Conservation (phyloP, 192 early-diverging fungal species). For the Podila horticola region DNA sequence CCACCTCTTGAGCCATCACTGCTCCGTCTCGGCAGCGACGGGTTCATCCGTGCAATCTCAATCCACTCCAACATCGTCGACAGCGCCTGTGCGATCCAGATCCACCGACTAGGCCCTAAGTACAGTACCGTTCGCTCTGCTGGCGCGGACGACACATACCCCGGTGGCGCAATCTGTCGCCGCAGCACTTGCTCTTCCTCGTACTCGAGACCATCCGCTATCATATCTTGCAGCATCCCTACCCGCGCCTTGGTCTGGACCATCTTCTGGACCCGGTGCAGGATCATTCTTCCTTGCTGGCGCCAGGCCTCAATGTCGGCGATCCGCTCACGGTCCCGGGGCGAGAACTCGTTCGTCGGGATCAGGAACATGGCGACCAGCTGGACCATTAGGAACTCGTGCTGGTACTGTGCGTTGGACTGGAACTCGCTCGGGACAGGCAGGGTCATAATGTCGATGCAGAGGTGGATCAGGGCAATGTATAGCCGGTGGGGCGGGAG, state of each 20-base stretch:
- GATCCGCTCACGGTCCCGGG: slow-evolving; percentile 13
- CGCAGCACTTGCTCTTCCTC: not conserved
- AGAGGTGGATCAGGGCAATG: slow-evolving; percentile 35
- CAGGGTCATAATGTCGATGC: slow-evolving; percentile 42
- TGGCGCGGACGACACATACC: slow-evolving; percentile 14
- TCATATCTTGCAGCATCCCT: not conserved
- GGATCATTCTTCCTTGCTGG: slow-evolving; percentile 23
- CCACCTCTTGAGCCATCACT: not conserved
- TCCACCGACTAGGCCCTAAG: slow-evolving; percentile 27
- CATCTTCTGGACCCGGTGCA: slow-evolving; percentile 24
- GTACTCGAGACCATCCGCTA: not conserved
- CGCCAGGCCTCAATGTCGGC: slow-evolving; percentile 17
- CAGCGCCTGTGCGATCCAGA: slow-evolving; percentile 34
- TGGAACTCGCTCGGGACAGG: slow-evolving; percentile 26
- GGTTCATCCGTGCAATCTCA: slow-evolving; percentile 26
- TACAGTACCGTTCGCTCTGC: slow-evolving; percentile 19
- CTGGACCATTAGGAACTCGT: slow-evolving; percentile 22
- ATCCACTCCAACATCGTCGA: slow-evolving; percentile 21
- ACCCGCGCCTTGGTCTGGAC: slow-evolving; percentile 13
- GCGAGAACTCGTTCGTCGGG: slow-evolving; percentile 43
- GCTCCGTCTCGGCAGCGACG: slow-evolving; percentile 8
- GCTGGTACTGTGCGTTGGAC: slow-evolving; percentile 8
- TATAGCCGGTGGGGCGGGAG: slow-evolving; percentile 41
- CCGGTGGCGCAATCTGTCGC: not conserved
- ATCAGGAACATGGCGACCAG: slow-evolving; percentile 33